A percentile compares a stretch with the other conserved stretches of the same genome.
Evolutionary conservation across 306 rosid genomes (phyloP).

Genomic region (Pyrus bretschneideri): DNA sequence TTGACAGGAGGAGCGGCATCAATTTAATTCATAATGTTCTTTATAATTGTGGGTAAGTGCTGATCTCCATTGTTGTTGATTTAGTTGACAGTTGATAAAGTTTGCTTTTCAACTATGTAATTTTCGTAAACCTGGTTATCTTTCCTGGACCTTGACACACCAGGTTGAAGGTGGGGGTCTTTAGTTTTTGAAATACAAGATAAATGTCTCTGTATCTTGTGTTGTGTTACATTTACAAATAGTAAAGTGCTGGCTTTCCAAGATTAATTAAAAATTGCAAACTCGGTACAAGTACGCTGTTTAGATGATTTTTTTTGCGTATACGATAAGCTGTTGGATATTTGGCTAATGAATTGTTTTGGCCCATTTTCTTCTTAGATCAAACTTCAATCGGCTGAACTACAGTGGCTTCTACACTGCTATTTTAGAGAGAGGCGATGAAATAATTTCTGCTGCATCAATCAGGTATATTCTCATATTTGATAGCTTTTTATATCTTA

Average conservation of each 20-base stretch:
- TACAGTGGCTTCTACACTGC: conserved; percentile 89
- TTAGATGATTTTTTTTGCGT: neutral
- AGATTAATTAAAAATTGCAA: neutral
- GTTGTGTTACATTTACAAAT: neutral
- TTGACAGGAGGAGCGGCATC: conserved; percentile 95
- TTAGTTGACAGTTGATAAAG: neutral
- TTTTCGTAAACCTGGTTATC: neutral
- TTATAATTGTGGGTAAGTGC: conserved; percentile 81
- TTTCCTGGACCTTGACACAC: neutral
- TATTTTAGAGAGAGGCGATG: conserved; percentile 94
- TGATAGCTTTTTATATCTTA: neutral
- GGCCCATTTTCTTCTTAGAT: conserved; percentile 28
- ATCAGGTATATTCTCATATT: conserved; percentile 44
- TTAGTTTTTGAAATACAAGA: neutral
- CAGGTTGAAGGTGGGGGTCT: neutral
- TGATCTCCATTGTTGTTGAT: conserved; percentile 2
- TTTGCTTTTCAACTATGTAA: neutral
- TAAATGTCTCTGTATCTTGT: neutral
- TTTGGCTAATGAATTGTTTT: neutral
- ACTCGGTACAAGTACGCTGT: neutral
- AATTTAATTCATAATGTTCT: conserved; percentile 79
- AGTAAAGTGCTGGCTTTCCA: neutral
- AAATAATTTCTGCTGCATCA: conserved; percentile 85
- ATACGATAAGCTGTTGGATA: neutral
- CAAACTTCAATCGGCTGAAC: conserved; percentile 84